Base-by-base conservation (phyloP, 2,329 filamentous ascomycete species). In the Calonectria fujianensis region DNA sequence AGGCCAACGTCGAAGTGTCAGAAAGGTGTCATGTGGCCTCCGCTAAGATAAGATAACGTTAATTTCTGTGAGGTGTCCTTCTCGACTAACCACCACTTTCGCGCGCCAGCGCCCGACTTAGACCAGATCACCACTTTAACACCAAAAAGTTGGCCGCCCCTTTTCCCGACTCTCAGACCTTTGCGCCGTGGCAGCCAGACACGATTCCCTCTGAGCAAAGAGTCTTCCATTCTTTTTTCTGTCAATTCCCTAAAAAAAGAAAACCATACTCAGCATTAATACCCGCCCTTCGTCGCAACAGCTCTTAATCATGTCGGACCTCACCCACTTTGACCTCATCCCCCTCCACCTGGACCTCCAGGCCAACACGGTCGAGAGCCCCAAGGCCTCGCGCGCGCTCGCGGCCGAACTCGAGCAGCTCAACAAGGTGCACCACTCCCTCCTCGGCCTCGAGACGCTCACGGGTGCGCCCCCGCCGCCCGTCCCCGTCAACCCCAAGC, bases 401-500 rank as follows among this genome's bases (percentile, higher is more conserved):
- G 87, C 88, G 69, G 84, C 89, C 79, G 93, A 95, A 84, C 92
- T 98, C 79, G 86, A 90, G 41, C 88, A 92, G 52, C 92, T 98
- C 75, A 98, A 98, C 89, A 83, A 85, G 66, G 91, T 98, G 66
- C 95, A 98, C 91, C 92, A 92, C 79, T 85, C 90, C 54, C 91
- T 98, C 75, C 88, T 97, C 80, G 85, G 86, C 70, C 70, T 83
- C 74, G 84, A 85, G 14, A 78, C 79, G 13, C 91, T 95, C 8
- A 90, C 91, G 74, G 89, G 87, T 63, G 88, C 95, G 27, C 96
- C 96, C 0, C 96, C 96, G 7, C 94, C 96, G 0, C 97, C 97
- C 0, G 90, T 98, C 52, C 96, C 96, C 74, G 93, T 98, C 76
- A 97, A 98, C 89, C 96, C 95, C 67, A 98, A 98, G 88, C 95